These are phyloP conservation scores for Trichopus zeylanicus DNA, from an alignment of 116 monocot species.

Conservation along the genomic window DNA sequence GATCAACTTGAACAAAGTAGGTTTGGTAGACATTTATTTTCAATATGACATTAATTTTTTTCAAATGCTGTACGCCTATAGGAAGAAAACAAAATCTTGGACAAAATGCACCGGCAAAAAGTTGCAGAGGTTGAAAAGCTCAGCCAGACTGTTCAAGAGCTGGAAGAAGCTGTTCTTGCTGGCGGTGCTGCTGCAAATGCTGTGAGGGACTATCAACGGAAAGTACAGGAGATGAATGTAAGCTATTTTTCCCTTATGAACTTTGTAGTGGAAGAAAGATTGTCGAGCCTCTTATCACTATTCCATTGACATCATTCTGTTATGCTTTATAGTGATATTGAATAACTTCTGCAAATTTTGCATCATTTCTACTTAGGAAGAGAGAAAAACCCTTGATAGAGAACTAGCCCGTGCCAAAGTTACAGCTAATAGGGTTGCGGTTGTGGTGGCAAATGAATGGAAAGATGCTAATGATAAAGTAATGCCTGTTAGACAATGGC, in stretches of 20 bases:
- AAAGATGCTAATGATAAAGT: constrained; percentile 96
- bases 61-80: constrained; percentile 2
- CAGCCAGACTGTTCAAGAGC: constrained; percentile 78
- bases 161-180: constrained; percentile 91
- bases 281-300: background rate
- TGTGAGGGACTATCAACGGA: constrained; percentile 88
- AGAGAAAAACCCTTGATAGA: constrained; percentile 83
- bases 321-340: background rate
- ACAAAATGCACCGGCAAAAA: constrained; percentile 87
- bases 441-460: constrained; percentile 97
- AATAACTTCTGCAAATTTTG: background rate
- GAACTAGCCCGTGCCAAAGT: constrained; percentile 90
- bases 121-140: constrained; percentile 96
- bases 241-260: background rate
- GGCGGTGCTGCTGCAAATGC: constrained; percentile 94
- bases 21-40: background rate
- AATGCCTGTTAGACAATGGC: constrained; percentile 94
- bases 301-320: background rate
- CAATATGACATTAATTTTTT: background rate
- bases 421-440: constrained; percentile 86
- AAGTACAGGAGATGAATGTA: constrained; percentile 90
- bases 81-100: constrained; percentile 95
- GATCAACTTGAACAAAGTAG: too few relatives aligned
- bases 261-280: background rate
- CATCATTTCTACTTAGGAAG: constrained; percentile 32